These are phyloP conservation scores for Moniliophthora roreri DNA, from an alignment of 1,284 basidiomycete genomes.

Conservation along the genomic window DNA sequence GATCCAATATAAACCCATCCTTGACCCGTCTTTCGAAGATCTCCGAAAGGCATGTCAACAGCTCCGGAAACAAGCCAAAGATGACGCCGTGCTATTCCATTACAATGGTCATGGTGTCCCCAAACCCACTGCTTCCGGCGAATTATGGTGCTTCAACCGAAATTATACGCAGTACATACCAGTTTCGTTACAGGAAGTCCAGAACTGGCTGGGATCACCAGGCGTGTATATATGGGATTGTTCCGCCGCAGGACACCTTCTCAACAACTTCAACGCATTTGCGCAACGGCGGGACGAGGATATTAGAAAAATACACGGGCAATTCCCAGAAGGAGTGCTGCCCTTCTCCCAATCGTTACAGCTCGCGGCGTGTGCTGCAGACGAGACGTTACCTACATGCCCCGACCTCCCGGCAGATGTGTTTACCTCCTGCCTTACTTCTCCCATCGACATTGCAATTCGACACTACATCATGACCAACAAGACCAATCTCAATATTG, in stretches of 20 bases:
- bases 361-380: slow-evolving; percentile 90
- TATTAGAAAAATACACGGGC: slow-evolving; percentile 56
- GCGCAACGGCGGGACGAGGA: slow-evolving; percentile 88
- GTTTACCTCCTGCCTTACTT: slow-evolving; percentile 97
- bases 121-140: slow-evolving; percentile 94
- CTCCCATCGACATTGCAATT: slow-evolving; percentile 96
- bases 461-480: slow-evolving; percentile 94
- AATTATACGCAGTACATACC: slow-evolving; percentile 99
- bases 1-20: slow-evolving; percentile 88
- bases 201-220: slow-evolving; percentile 90
- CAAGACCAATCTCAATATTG: slow-evolving; percentile 77
- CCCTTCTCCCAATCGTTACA: slow-evolving; percentile 92
- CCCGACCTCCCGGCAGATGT: slow-evolving; percentile 97
- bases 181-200: slow-evolving; percentile 90
- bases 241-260: slow-evolving; percentile 91
- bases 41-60: slow-evolving; percentile 88
- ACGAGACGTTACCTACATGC: slow-evolving; percentile 92
- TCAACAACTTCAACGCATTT: slow-evolving; percentile 89
- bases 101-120: slow-evolving; percentile 99
- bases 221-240: slow-evolving; percentile 99
- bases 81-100: slow-evolving; percentile 95
- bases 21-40: slow-evolving; percentile 96
- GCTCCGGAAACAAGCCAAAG: slow-evolving; percentile 86
- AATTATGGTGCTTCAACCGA: slow-evolving; percentile 98
- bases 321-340: slow-evolving; percentile 59